phyloP scores from a whole-genome alignment of 257 asterid genomes.

The Ocimum tenuiflorum region DNA sequence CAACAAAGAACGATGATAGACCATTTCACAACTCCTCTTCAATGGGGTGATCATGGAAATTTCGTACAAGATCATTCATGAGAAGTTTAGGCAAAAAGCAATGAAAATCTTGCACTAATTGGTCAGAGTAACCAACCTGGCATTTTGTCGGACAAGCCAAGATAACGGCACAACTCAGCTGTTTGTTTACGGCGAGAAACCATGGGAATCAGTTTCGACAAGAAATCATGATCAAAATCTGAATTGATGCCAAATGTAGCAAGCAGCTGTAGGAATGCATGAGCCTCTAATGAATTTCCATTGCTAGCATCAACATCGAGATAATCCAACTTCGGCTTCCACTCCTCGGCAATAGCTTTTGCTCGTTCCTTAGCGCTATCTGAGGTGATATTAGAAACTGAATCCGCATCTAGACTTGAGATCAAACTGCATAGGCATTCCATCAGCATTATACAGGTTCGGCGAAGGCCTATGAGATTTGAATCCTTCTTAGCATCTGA shows the following conservation, averaged over 20 bases:
- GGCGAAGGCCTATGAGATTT: conserved; percentile 73
- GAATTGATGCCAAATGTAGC: conserved; percentile 87
- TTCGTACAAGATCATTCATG: neutral
- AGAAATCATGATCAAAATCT: conserved; percentile 64
- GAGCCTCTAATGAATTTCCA: conserved; percentile 97
- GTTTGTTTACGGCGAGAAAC: conserved; percentile 97
- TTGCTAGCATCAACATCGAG: conserved; percentile 89
- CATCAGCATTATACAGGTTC: conserved; percentile 94
- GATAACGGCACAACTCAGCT: conserved; percentile 90
- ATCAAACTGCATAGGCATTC: conserved; percentile 77
- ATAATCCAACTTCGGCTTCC: conserved; percentile 88
- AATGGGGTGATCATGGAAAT: neutral
- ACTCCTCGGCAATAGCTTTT: conserved; percentile 77
- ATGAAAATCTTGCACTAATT: neutral
- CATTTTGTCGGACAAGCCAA: conserved; percentile 89
- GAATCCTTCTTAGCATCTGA: conserved; percentile 77
- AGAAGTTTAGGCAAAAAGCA: neutral
- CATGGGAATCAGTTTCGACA: conserved; percentile 88
- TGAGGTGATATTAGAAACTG: conserved; percentile 38
- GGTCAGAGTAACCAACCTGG: conserved; percentile 55
- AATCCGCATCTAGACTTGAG: conserved; percentile 34
- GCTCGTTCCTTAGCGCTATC: conserved; percentile 68
- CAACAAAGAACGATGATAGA: too few relatives aligned
- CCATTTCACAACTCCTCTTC: neutral
- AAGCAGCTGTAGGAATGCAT: conserved; percentile 88